These are phyloP conservation scores for Lichtheimia hyalospora DNA, from an alignment of 371 early-diverging fungal genomes.

Conservation along the genomic window DNA sequence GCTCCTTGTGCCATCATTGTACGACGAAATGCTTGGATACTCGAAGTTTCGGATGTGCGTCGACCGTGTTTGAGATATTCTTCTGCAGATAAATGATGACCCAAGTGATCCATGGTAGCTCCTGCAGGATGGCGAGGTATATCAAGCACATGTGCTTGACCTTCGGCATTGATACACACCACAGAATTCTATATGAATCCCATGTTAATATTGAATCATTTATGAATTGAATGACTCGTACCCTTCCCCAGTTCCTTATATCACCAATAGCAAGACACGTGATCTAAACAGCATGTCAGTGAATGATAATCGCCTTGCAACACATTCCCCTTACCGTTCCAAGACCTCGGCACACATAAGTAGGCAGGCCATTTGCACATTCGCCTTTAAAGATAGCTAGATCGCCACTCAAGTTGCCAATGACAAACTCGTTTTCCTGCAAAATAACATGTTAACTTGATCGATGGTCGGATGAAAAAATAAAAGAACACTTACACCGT, in stretches of 20 bases:
- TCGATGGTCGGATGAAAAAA: background rate
- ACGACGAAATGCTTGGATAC: slow-evolving; percentile 36
- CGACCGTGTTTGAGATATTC: slow-evolving; percentile 42
- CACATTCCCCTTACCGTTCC: slow-evolving; percentile 52
- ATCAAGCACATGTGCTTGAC: slow-evolving; percentile 69
- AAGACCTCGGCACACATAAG: slow-evolving; percentile 56
- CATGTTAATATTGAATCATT: too few relatives aligned
- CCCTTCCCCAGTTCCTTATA: slow-evolving; percentile 61
- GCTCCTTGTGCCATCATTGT: slow-evolving; percentile 22
- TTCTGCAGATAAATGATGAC: slow-evolving; percentile 23
- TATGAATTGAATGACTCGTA: background rate
- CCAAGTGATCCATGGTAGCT: slow-evolving; percentile 18
- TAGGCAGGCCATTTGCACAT: slow-evolving; percentile 51
- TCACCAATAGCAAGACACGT: slow-evolving; percentile 72
- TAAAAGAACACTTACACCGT: slow-evolving; percentile 51
- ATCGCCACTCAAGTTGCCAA: slow-evolving; percentile 78
- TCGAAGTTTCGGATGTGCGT: slow-evolving; percentile 43
- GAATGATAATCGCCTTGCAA: background rate
- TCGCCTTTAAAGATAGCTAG: slow-evolving; percentile 81
- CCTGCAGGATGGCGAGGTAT: slow-evolving; percentile 25
- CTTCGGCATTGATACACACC: slow-evolving; percentile 68
- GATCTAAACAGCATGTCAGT: slow-evolving; percentile 33
- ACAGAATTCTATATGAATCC: slow-evolving; percentile 50
- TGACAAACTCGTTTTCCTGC: slow-evolving; percentile 82
- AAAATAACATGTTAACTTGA: background rate